A percentile compares a stretch with the other conserved stretches of the same genome.
These are phyloP conservation scores for Orychophragmus violaceus DNA, from an alignment of 345 rosid species.

Conservation along the genomic window DNA sequence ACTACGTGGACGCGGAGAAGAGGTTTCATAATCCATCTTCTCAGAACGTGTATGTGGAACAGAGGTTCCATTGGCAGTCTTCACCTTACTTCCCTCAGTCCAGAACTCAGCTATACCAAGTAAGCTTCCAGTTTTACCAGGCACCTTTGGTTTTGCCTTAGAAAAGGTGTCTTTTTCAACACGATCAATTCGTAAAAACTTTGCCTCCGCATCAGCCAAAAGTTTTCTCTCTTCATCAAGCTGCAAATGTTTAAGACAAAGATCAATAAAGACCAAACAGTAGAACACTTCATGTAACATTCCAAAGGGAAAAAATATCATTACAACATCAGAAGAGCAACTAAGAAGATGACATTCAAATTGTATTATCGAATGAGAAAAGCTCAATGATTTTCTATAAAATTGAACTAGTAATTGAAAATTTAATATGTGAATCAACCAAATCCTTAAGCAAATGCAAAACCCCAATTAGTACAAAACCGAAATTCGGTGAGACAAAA, in stretches of 20 bases:
- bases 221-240: conserved; percentile 24
- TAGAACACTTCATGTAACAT: not conserved
- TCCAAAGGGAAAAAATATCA: not conserved
- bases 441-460: too few relatives aligned
- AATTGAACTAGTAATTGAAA: not conserved
- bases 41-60: not conserved
- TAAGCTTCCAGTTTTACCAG: conserved; percentile 24
- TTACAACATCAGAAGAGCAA: not conserved
- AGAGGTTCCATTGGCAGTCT: conserved; percentile 2
- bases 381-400: not conserved
- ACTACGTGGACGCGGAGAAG: not conserved
- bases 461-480: not conserved
- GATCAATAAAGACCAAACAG: not conserved
- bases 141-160: conserved; percentile 9
- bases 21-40: not conserved
- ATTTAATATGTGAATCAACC: too few relatives aligned
- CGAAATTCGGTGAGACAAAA: not conserved
- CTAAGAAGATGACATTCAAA: not conserved
- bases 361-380: not conserved
- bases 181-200: conserved; percentile 9
- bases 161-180: not conserved
- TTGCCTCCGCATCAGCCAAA: conserved; percentile 27
- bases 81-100: conserved; percentile 12
- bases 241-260: conserved; percentile 16
- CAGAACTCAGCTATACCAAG: conserved; percentile 27